Base-by-base conservation (phyloP, 2,329 filamentous ascomycete species). In the Elsinoe ampelina region DNA sequence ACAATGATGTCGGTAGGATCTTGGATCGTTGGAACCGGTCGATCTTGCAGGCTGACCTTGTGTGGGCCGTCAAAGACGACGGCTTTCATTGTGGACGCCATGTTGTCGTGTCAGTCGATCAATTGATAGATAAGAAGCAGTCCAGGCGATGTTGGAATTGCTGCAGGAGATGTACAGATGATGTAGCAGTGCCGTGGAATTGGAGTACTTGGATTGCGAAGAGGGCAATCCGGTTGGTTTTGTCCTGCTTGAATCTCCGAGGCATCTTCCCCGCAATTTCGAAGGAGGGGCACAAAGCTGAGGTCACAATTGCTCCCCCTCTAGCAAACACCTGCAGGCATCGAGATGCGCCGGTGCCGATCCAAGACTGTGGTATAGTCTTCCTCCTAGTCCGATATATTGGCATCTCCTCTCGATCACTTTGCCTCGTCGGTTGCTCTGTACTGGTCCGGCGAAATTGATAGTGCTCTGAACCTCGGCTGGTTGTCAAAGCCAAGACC, bases 61-160 rank as follows among this genome's bases (percentile, higher is more conserved):
- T 80, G 78, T 3, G 87, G 85, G 1, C 86, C 89, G 60, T 92
- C 85, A 73, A 95, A 95, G 56, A 95, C 81, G 30, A 96, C 88
- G 30, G 89, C 89, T 70, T 87, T 87, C 91, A 96, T 95, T 0
- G 80, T 87, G 58, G 22, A 35, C 13, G 54, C 38, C 32, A 38
- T 48, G 38, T 19, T 52, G 47, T n/a, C 12, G 26, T 36, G 26
- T 10, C 7, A 35, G 10, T 12, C 8, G 12, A 26, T 11, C 19
- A 4, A 11, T 45, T 12, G 19, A 8, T 22, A 26, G 41, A 12
- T 7, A 7, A 30, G 6, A 6, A 6, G 3, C 22, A 26, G 22
- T 6, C 22, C 6, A 30, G 26, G 26, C 26, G 26, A 30, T 8
- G 26, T 30, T 7, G 26, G 8, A 7, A 2, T 5, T 30, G 3